Conservation (phyloP, 2,329 filamentous ascomycete species). For the Penicillium sp. region DNA sequence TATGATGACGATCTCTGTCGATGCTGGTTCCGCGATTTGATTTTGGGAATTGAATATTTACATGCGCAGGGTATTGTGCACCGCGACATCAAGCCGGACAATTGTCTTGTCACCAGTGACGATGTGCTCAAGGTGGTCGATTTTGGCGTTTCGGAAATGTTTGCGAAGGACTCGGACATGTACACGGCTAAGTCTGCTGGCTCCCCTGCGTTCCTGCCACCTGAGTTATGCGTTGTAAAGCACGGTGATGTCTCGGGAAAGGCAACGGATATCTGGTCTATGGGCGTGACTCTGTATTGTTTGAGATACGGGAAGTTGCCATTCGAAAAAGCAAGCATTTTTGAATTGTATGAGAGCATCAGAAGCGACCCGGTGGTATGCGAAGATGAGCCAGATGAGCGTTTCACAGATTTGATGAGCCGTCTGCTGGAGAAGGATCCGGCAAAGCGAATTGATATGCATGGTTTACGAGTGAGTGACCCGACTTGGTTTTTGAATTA, state of each 20-base stretch:
- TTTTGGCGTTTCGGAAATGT: conserved; percentile 99
- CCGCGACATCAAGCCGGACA: conserved; percentile 97
- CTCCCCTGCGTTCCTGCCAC: conserved; percentile 90
- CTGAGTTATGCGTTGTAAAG: conserved; percentile 82
- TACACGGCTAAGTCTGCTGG: conserved; percentile 89
- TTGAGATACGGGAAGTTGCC: conserved; percentile 85
- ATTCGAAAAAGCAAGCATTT: conserved; percentile 74
- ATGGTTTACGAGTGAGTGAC: conserved; percentile 70
- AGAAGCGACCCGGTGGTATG: conserved; percentile 66
- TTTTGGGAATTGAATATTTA: conserved; percentile 91
- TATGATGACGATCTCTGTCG: conserved; percentile 81
- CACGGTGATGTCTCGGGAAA: conserved; percentile 86
- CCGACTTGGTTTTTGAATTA: background rate
- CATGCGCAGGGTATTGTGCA: conserved; percentile 95
- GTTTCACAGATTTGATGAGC: conserved; percentile 73
- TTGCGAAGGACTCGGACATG: conserved; percentile 85
- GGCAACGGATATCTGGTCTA: conserved; percentile 96
- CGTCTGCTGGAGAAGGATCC: conserved; percentile 83
- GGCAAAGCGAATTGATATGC: conserved; percentile 77
- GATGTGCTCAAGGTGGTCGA: conserved; percentile 96
- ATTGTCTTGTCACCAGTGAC: conserved; percentile 83
- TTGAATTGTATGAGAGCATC: conserved; percentile 90
- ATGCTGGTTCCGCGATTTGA: conserved; percentile 91
- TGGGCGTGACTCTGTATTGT: conserved; percentile 94
- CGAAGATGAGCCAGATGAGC: conserved; percentile 62